These are phyloP conservation scores for Trichoderma asperelloides DNA, from an alignment of 495 filamentous ascomycete genomes.

Conservation along the genomic window DNA sequence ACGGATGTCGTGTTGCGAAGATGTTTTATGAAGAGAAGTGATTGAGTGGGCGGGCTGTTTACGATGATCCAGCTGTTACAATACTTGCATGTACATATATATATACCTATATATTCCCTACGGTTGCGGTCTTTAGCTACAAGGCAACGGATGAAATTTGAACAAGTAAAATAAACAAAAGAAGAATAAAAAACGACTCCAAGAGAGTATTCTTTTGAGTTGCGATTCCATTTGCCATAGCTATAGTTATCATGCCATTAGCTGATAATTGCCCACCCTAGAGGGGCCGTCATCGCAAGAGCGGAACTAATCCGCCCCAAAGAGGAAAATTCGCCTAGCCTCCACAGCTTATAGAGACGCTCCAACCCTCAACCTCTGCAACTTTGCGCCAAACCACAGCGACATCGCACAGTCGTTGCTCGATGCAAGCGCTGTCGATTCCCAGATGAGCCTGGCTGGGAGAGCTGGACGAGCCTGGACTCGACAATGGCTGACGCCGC, in stretches of 20 bases:
- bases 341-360: background rate
- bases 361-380: too few species aligned
- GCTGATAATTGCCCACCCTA: background rate
- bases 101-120: background rate
- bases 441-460: constrained; percentile 8
- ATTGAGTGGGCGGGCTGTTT: background rate
- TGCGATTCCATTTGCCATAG: too few species aligned
- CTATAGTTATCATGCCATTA: background rate
- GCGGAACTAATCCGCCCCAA: constrained; percentile 6
- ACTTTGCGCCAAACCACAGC: background rate
- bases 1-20: background rate
- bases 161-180: background rate
- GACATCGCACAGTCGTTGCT: constrained; percentile 3
- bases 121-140: background rate
- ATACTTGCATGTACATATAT: background rate
- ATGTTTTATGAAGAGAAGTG: background rate
- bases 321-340: background rate
- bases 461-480: constrained; percentile 9
- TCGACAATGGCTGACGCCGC: background rate
- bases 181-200: background rate
- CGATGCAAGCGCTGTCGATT: background rate
- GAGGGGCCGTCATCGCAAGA: background rate
- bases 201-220: background rate
- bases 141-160: background rate
- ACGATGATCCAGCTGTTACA: background rate